Conservation (phyloP, 805 yeast species). For the Pichia thaimueangensis region DNA sequence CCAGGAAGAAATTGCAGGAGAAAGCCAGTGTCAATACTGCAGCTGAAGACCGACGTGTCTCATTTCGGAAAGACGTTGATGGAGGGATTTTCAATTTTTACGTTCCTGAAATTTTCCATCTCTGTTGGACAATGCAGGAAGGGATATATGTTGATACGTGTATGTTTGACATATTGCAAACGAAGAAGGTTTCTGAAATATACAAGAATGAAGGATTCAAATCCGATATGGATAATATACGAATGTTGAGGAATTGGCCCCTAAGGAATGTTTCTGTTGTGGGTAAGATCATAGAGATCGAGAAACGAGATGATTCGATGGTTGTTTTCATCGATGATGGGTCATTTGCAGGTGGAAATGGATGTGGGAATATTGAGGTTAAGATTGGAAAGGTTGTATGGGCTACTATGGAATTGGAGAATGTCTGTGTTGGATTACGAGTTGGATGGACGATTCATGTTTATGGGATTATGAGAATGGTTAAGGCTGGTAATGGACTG, state of each 20-base stretch:
- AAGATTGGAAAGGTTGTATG: not conserved
- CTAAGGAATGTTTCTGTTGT: slow-evolving; percentile 28
- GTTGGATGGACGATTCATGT: not conserved
- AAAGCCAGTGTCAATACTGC: not conserved
- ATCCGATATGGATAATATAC: slow-evolving; percentile 12
- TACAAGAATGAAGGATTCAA: slow-evolving; percentile 21
- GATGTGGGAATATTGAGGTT: not conserved
- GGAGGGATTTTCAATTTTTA: not conserved
- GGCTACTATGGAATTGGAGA: slow-evolving; percentile 4
- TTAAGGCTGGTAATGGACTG: not conserved
- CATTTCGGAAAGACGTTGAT: not conserved
- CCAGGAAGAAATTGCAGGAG: not conserved
- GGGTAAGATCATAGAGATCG: slow-evolving; percentile 24
- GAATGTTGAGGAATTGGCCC: slow-evolving; percentile 40
- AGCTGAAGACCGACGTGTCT: not conserved
- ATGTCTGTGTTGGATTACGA: not conserved
- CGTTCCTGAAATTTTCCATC: slow-evolving; percentile 3
- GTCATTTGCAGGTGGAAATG: not conserved
- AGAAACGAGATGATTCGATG: not conserved
- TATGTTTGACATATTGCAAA: slow-evolving; percentile 24
- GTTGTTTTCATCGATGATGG: slow-evolving; percentile 10
- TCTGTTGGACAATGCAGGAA: slow-evolving; percentile 1
- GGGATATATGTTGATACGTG: slow-evolving; percentile 26
- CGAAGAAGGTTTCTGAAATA: slow-evolving; percentile 17
- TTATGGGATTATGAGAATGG: not conserved